Conservation (phyloP, 257 asterid genomes). For the Solanum lycopersicoides region DNA sequence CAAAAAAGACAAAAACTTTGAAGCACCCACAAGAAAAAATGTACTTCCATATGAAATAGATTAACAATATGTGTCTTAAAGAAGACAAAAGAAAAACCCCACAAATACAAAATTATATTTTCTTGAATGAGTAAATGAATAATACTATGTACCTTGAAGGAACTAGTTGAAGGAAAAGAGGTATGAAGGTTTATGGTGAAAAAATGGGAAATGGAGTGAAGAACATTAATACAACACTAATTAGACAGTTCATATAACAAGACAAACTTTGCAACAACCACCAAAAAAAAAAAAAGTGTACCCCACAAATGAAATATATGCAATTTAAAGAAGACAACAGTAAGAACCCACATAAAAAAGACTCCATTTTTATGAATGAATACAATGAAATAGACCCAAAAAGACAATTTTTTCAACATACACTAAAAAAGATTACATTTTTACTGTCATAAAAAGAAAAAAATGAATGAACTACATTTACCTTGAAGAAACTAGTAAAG, state of each 20-base stretch:
- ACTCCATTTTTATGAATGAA: neutral
- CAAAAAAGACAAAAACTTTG: neutral
- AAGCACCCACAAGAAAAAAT: neutral
- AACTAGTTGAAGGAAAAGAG: neutral
- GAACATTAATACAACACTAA: neutral
- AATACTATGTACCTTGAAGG: neutral
- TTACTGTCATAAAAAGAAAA: neutral
- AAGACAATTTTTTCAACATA: neutral
- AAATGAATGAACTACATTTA: neutral
- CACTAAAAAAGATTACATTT: neutral
- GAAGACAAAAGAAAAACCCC: neutral
- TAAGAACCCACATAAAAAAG: neutral
- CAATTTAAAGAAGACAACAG: neutral
- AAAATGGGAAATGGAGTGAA: neutral
- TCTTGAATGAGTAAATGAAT: neutral
- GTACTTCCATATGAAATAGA: neutral
- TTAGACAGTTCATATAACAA: neutral
- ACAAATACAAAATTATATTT: neutral
- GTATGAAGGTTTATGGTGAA: neutral
- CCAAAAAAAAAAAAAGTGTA: neutral
- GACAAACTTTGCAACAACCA: neutral
- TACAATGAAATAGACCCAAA: neutral
- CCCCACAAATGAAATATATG: neutral
- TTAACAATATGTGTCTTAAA: neutral
- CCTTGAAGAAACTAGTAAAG: neutral